A percentile compares a stretch with the other conserved stretches of the same genome.
Conservation (phyloP, 371 early-diverging fungal genomes). For the Apophysomyces elegans region DNA sequence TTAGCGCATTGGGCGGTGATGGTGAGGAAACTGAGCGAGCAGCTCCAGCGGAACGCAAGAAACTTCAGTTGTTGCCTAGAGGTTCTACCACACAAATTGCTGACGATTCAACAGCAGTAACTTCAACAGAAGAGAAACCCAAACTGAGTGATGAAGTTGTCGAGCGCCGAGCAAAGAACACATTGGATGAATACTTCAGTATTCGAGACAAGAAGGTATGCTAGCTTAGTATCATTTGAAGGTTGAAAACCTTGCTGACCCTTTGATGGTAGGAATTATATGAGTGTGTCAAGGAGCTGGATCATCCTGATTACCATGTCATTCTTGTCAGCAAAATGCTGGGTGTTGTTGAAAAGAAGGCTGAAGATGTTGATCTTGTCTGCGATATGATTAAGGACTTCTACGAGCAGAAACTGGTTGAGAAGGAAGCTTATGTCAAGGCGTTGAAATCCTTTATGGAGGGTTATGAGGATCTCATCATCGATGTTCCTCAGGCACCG, state of each 20-base stretch:
- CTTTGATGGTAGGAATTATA: constrained; percentile 34
- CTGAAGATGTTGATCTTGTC: constrained; percentile 58
- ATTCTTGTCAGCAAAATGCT: constrained; percentile 51
- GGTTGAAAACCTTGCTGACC: no score
- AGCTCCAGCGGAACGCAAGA: constrained; percentile 44
- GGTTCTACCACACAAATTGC: constrained; percentile 18
- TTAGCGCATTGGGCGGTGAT: constrained; percentile 54
- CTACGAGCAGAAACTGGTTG: constrained; percentile 41
- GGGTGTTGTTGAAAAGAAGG: constrained; percentile 59
- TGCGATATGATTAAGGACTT: constrained; percentile 59
- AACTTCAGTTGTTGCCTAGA: constrained; percentile 49
- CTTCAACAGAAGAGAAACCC: constrained; percentile 30
- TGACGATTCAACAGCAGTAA: constrained; percentile 16
- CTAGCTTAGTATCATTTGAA: not conserved
- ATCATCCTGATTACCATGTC: constrained; percentile 54
- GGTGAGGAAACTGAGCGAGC: constrained; percentile 49
- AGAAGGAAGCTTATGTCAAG: constrained; percentile 42
- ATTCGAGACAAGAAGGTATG: constrained; percentile 56
- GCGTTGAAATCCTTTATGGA: constrained; percentile 70
- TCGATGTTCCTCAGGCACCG: constrained; percentile 83
- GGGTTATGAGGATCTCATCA: constrained; percentile 74
- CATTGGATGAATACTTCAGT: constrained; percentile 71
- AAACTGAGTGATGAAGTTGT: constrained; percentile 62
- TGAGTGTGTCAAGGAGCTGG: constrained; percentile 78
- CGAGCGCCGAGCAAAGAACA: constrained; percentile 65